These are phyloP conservation scores for Pythium inflatum DNA, from an alignment of 352 stramenopile genomes.

Conservation along the genomic window DNA sequence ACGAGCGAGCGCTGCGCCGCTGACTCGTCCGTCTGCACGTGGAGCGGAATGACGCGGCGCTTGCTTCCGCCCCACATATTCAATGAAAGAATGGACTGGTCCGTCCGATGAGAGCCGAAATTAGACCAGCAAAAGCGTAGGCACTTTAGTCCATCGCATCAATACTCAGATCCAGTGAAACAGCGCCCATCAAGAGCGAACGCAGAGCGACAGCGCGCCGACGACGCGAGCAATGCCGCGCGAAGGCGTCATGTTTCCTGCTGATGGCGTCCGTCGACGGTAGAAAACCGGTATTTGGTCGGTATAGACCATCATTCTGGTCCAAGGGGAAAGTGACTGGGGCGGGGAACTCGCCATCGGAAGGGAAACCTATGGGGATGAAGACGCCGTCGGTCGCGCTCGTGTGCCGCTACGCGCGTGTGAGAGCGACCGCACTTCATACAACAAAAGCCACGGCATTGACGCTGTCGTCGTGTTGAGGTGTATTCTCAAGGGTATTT, in stretches of 20 bases:
- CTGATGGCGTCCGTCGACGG: not conserved
- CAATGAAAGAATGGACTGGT: no score
- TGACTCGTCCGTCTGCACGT: conserved; percentile 36
- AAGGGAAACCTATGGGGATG: not conserved
- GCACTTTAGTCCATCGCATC: no score
- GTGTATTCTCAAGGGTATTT: not conserved
- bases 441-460: no score
- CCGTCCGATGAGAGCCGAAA: no score
- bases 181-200: no score
- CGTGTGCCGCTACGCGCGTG: no score
- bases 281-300: not conserved
- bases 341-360: not conserved
- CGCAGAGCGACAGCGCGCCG: no score
- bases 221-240: not conserved
- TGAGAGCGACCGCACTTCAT: no score
- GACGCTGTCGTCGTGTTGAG: no score
- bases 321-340: not conserved
- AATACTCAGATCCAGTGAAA: no score
- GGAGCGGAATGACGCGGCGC: conserved; percentile 50
- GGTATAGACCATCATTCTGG: conserved; percentile 1
- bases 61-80: no score
- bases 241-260: not conserved
- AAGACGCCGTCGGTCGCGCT: not conserved
- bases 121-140: not conserved
- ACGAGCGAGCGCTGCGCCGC: conserved; percentile 32